Base-by-base conservation (phyloP, 2,329 filamentous ascomycete species). In the Colletotrichum tanaceti region DNA sequence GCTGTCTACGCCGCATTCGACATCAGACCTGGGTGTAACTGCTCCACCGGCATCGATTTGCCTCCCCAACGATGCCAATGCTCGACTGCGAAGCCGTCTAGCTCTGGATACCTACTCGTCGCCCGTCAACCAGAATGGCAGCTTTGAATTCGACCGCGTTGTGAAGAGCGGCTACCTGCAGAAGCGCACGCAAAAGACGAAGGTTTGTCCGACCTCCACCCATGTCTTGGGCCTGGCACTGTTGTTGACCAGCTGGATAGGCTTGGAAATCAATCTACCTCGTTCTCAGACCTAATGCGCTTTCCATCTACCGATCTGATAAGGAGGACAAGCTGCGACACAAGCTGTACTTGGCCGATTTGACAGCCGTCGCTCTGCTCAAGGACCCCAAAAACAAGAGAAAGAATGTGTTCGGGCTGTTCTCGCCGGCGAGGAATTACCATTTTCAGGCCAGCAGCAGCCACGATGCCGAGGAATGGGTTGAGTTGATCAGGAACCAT, bases 71-170 rank as follows among this genome's bases (percentile, higher is more conserved):
- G 73, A 75, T 20, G 68, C 77, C 18, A 74, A 66, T 44, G 47
- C 75, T 50, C 76, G 76, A n/a, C 49, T 80, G 35, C 77, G 74
- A 65, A 77, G 71, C 63, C 84, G 87, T 73, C 79, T 88, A 32
- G 83, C 82, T 32, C 77, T 91, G 50, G 89, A 92, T 72, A 85
- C 90, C 18, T 90, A 93, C 75, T 96, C 93, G 38, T 72, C 70
- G 18, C 93, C 94, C 5, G 93, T 98, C 72, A 97, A 95, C 77
- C 91, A 97, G 79, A 94, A 97, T 79, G 96, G 96, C 71, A 96
- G 93, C 79, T 99, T 97, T 78, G 94, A 96, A 76, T 97, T 97
- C 76, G 96, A 99, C 79, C 91, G 94, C 58, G 93, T 98, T 63
- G 87, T 98, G 78, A 98, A 97, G 82, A 90, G 91, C 65, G 94